A percentile compares a stretch with the other conserved stretches of the same genome.
phyloP scores from a whole-genome alignment of 345 rosid genomes.

The Turritis glabra region DNA sequence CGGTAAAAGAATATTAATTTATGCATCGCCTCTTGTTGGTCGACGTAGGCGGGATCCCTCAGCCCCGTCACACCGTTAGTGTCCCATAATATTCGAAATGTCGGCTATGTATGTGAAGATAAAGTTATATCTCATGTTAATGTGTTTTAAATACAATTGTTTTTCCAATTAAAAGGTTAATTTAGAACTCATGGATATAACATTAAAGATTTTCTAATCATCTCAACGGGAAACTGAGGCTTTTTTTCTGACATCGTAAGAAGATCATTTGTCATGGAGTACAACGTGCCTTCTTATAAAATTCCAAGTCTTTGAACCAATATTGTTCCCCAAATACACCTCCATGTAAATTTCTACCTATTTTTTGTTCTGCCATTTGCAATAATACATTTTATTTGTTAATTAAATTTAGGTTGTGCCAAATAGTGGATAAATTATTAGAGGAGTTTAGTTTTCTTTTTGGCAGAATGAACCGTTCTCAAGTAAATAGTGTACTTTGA shows the following conservation, averaged over 20 bases:
- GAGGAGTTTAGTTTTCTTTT: not conserved
- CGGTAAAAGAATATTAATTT: too few relatives aligned
- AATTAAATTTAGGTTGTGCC: not conserved
- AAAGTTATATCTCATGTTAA: not conserved
- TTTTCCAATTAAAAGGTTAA: not conserved
- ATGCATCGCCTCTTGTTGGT: not conserved
- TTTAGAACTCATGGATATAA: not conserved
- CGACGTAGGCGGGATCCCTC: not conserved
- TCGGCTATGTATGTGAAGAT: not conserved
- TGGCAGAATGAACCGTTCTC: not conserved
- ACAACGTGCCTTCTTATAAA: constrained; percentile 18
- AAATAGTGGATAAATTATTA: not conserved
- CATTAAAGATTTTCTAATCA: not conserved
- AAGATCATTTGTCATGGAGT: constrained; percentile 1
- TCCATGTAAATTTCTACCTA: not conserved
- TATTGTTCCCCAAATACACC: not conserved
- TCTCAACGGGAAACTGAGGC: not conserved
- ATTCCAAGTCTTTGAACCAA: constrained; percentile 12
- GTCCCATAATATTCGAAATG: not conserved
- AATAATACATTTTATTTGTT: not conserved
- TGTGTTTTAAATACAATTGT: not conserved
- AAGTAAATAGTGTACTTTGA: not conserved
- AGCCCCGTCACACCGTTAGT: not conserved
- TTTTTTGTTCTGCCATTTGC: not conserved
- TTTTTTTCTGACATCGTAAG: constrained; percentile 4